Percentiles rank a stretch among this genome's conserved stretches.
Evolutionary conservation across 2,329 filamentous ascomycete genomes (phyloP).

Genomic region (Talaromyces atroroseus): DNA sequence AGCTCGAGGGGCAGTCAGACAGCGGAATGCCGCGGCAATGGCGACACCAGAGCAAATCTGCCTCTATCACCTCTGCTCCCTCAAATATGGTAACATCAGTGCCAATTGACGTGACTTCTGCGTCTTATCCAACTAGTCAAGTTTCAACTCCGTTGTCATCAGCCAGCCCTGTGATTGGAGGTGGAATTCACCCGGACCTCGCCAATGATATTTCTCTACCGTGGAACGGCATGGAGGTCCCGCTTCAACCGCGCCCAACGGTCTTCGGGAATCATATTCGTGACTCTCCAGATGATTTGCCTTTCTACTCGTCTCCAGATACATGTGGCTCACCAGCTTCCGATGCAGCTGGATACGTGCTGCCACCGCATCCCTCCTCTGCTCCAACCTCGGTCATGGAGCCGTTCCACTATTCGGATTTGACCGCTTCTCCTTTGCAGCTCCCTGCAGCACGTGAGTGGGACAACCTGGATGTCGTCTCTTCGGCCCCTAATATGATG

Average conservation of each 20-base stretch:
- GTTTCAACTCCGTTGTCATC: slow-evolving; percentile 32
- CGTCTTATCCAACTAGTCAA: slow-evolving; percentile 23
- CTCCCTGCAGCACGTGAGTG: slow-evolving; percentile 29
- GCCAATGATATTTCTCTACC: slow-evolving; percentile 27
- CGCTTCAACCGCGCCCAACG: slow-evolving; percentile 24
- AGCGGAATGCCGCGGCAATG: slow-evolving; percentile 20
- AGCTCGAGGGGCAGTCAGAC: slow-evolving; percentile 32
- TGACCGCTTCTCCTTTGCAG: slow-evolving; percentile 30
- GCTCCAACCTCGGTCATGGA: slow-evolving; percentile 31
- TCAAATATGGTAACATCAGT: slow-evolving; percentile 20
- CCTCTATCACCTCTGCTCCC: slow-evolving; percentile 19
- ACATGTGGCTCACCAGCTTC: slow-evolving; percentile 41
- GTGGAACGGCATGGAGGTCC: slow-evolving; percentile 34
- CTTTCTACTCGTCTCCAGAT: slow-evolving; percentile 41
- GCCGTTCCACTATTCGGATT: slow-evolving; percentile 28
- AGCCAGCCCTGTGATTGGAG: slow-evolving; percentile 31
- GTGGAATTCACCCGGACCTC: slow-evolving; percentile 23
- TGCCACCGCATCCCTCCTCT: slow-evolving; percentile 22
- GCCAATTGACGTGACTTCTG: slow-evolving; percentile 20
- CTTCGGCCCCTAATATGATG: slow-evolving; percentile 28
- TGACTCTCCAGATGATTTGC: slow-evolving; percentile 34
- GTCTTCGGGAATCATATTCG: slow-evolving; percentile 31
- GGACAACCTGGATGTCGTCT: slow-evolving; percentile 26
- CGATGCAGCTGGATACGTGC: slow-evolving; percentile 29
- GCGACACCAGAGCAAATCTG: slow-evolving; percentile 21